Percentiles rank a stretch among this genome's conserved stretches.
phyloP scores from a whole-genome alignment of 2,329 filamentous ascomycete genomes.

The Cladosporium colombiae region DNA sequence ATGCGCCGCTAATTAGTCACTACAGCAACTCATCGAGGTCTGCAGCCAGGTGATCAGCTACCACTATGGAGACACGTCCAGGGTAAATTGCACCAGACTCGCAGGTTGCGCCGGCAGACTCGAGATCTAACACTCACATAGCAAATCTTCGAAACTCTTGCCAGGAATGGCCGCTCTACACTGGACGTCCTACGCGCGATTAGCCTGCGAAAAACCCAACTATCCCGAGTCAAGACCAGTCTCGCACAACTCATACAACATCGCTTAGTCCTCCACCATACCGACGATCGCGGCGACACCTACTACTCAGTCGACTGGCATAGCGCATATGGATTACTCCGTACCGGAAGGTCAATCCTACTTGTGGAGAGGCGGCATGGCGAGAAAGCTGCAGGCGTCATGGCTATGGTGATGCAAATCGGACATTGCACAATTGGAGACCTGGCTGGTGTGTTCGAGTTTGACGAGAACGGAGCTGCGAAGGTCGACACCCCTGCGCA shows the following conservation, averaged over 20 bases:
- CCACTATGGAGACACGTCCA: constrained; percentile 85
- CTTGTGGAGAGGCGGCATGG: constrained; percentile 74
- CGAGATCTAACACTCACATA: constrained; percentile 41
- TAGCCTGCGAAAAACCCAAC: constrained; percentile 40
- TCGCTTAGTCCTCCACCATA: constrained; percentile 59
- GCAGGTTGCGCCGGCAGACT: constrained; percentile 13
- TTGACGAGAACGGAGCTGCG: constrained; percentile 22
- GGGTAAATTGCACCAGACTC: constrained; percentile 60
- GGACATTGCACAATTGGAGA: constrained; percentile 76
- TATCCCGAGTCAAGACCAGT: constrained; percentile 76
- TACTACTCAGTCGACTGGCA: constrained; percentile 83
- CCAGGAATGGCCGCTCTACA: constrained; percentile 72
- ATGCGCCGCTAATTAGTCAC: constrained; percentile 13
- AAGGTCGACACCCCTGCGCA: constrained; percentile 33
- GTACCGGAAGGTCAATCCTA: constrained; percentile 78
- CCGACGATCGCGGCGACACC: constrained; percentile 53
- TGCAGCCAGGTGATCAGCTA: constrained; percentile 88
- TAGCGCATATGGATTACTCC: constrained; percentile 78
- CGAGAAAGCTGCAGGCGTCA: constrained; percentile 69
- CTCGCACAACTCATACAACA: constrained; percentile 85
- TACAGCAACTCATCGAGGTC: constrained; percentile 80
- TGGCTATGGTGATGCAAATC: constrained; percentile 72
- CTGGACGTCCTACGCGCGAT: constrained; percentile 73
- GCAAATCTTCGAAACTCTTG: constrained; percentile 81
- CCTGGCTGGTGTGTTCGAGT: constrained; percentile 41